These are phyloP conservation scores for Aspergillus sojae DNA, from an alignment of 2,329 filamentous ascomycete species.

Conservation along the genomic window DNA sequence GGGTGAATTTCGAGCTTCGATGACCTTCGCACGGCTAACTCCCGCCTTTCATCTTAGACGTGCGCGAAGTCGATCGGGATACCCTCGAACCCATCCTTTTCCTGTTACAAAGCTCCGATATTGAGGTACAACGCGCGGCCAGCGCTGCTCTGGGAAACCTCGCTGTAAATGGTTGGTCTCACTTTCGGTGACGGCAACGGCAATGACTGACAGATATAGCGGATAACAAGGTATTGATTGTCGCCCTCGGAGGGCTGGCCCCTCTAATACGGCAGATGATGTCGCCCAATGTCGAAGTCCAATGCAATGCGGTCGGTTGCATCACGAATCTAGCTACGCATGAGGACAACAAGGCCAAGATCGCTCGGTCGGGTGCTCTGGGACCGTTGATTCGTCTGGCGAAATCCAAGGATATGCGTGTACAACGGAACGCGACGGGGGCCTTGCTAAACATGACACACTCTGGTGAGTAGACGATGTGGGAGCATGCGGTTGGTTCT, in stretches of 20 bases:
- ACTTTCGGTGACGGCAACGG: slow-evolving; percentile 15
- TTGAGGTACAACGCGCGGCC: slow-evolving; percentile 94
- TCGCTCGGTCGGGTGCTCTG: slow-evolving; percentile 89
- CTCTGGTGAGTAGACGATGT: slow-evolving; percentile 67
- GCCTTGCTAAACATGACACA: slow-evolving; percentile 99
- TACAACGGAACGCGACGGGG: slow-evolving; percentile 95
- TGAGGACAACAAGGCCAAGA: slow-evolving; percentile 99
- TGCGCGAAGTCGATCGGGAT: slow-evolving; percentile 90
- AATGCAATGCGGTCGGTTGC: slow-evolving; percentile 98
- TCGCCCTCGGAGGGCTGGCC: slow-evolving; percentile 83
- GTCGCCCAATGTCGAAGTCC: slow-evolving; percentile 95
- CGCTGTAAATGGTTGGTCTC: slow-evolving; percentile 80
- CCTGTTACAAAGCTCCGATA: slow-evolving; percentile 90
- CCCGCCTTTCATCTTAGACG: slow-evolving; percentile 64
- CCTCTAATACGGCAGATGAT: slow-evolving; percentile 98
- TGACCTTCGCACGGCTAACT: slow-evolving; percentile 5
- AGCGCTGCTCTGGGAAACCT: slow-evolving; percentile 95
- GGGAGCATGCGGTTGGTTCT: not conserved
- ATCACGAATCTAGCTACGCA: slow-evolving; percentile 98
- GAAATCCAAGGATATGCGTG: slow-evolving; percentile 97
- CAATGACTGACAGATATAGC: slow-evolving; percentile 62
- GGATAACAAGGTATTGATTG: slow-evolving; percentile 97
- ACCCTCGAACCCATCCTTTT: slow-evolving; percentile 96
- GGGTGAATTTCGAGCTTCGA: slow-evolving; percentile 14
- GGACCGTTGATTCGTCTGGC: slow-evolving; percentile 87